A percentile compares a stretch with the other conserved stretches of the same genome.
Evolutionary conservation across 164 flowering plant genomes (phyloP).

Genomic region (Stephania japonica): DNA sequence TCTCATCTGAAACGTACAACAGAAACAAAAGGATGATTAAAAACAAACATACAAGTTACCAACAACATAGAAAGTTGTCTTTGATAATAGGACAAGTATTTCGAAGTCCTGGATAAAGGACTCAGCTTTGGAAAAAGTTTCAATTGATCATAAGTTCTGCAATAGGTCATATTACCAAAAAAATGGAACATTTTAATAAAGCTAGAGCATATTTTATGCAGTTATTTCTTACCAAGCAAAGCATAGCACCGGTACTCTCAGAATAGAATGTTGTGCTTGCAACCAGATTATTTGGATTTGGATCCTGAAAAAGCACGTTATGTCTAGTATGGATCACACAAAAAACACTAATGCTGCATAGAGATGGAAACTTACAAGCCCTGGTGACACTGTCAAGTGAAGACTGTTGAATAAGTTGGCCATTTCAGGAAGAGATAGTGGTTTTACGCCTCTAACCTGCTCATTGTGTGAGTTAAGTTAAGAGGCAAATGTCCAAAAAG

Average conservation of each 20-base stretch:
- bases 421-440: conserved; percentile 76
- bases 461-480: neutral
- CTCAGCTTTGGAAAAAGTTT: neutral
- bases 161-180: neutral
- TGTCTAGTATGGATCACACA: neutral
- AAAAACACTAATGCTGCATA: neutral
- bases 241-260: conserved; percentile 79
- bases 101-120: no score
- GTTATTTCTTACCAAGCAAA: conserved; percentile 72
- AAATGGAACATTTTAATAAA: neutral
- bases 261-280: conserved; percentile 92
- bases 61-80: neutral
- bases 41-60: neutral
- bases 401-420: conserved; percentile 66
- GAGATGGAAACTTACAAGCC: conserved; percentile 58
- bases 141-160: neutral
- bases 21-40: neutral
- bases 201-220: neutral
- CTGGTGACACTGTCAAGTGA: conserved; percentile 69
- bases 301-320: conserved; percentile 58
- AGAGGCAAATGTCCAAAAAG: neutral
- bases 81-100: no score
- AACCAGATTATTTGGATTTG: conserved; percentile 91
- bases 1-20: conserved; percentile 48
- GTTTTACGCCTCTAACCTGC: conserved; percentile 94